phyloP scores from a whole-genome alignment of 2,329 filamentous ascomycete species.

The Cucurbitaria berberidis region DNA sequence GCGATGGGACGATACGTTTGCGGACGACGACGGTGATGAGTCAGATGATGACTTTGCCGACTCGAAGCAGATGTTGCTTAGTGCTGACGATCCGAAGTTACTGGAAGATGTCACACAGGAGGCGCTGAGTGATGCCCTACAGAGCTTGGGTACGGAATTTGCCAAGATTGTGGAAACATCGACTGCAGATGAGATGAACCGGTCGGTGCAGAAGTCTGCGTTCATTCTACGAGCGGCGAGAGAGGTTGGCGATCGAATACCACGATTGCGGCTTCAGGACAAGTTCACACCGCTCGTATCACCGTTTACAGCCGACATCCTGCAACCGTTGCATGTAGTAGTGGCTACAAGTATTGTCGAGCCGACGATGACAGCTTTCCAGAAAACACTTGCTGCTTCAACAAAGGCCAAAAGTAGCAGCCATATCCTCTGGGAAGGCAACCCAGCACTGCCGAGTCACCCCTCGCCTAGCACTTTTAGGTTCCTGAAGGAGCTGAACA shows the following conservation, averaged over 20 bases:
- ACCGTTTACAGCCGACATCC: slow-evolving; percentile 55
- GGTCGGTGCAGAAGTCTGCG: slow-evolving; percentile 51
- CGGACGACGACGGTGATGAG: slow-evolving; percentile 72
- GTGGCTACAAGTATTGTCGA: slow-evolving; percentile 63
- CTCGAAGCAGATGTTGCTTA: slow-evolving; percentile 69
- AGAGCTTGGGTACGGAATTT: slow-evolving; percentile 64
- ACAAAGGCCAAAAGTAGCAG: slow-evolving; percentile 62
- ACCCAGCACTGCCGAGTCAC: slow-evolving; percentile 75
- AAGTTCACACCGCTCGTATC: slow-evolving; percentile 30
- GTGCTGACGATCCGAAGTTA: slow-evolving; percentile 71
- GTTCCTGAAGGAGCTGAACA: slow-evolving; percentile 70
- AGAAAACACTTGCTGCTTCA: slow-evolving; percentile 53
- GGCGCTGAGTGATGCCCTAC: slow-evolving; percentile 64
- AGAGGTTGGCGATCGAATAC: slow-evolving; percentile 69
- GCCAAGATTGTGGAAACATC: slow-evolving; percentile 57
- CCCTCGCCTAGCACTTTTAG: slow-evolving; percentile 77
- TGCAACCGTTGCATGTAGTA: slow-evolving; percentile 68
- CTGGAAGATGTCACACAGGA: slow-evolving; percentile 66
- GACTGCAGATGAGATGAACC: slow-evolving; percentile 50
- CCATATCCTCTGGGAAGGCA: slow-evolving; percentile 79
- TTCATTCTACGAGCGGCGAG: slow-evolving; percentile 77
- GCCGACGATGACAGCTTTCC: slow-evolving; percentile 52
- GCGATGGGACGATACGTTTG: slow-evolving; percentile 77
- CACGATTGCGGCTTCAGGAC: slow-evolving; percentile 38
- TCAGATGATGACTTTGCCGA: slow-evolving; percentile 76